Percentiles rank a stretch among this genome's conserved stretches.
phyloP scores from a whole-genome alignment of 2,329 filamentous ascomycete species.

The Seiridium cupressi region DNA sequence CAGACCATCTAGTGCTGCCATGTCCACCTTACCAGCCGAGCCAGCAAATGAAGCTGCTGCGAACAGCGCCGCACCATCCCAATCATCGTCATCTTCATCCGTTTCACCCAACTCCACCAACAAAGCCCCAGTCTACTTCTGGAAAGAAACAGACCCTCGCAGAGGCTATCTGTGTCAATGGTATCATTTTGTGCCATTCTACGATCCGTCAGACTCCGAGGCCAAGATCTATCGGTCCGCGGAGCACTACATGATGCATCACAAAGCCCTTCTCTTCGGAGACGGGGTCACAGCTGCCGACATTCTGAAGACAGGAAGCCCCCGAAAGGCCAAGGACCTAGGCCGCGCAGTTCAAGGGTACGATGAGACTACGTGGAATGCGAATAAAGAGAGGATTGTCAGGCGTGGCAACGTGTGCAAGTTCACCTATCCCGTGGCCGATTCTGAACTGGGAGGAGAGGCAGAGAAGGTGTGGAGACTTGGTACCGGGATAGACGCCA shows the following conservation, averaged over 20 bases:
- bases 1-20: not conserved
- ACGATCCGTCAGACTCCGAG: slow-evolving; percentile 29
- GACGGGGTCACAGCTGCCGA: slow-evolving; percentile 40
- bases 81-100: no score
- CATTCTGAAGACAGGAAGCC: slow-evolving; percentile 47
- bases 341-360: slow-evolving; percentile 56
- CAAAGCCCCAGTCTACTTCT: slow-evolving; percentile 39
- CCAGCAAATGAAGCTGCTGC: not conserved
- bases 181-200: slow-evolving; percentile 49
- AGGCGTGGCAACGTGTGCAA: slow-evolving; percentile 57
- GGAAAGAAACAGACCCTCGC: slow-evolving; percentile 41
- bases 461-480: slow-evolving; percentile 12
- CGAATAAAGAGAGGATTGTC: slow-evolving; percentile 48
- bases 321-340: slow-evolving; percentile 48
- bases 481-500: slow-evolving; percentile 12
- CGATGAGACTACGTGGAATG: slow-evolving; percentile 47
- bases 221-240: slow-evolving; percentile 44
- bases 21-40: not conserved
- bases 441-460: slow-evolving; percentile 3
- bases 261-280: slow-evolving; percentile 20
- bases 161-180: slow-evolving; percentile 63
- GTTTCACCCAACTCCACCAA: not conserved
- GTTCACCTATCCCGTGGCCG: slow-evolving; percentile 45
- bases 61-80: no score
- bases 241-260: slow-evolving; percentile 43